These are phyloP conservation scores for Cryptococcus jaspeensis DNA, from an alignment of 1,284 basidiomycete species.

Conservation along the genomic window DNA sequence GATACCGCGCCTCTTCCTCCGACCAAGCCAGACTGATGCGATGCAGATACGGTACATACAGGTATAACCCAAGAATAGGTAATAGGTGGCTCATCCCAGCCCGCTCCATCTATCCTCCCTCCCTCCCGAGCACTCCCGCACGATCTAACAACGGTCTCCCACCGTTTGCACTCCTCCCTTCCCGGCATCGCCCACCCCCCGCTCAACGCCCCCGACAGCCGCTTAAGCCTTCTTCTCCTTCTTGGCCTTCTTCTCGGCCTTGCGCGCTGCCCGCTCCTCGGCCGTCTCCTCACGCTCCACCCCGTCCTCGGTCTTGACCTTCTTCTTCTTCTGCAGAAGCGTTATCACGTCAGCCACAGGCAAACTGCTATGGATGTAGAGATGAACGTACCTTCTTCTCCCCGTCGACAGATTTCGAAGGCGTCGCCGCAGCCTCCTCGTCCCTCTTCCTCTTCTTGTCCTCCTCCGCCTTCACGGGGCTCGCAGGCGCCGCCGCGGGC, in stretches of 20 bases:
- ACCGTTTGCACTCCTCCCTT: not conserved
- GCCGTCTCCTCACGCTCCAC: slow-evolving; percentile 53
- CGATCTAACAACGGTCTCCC: not conserved
- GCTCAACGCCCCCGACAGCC: not conserved
- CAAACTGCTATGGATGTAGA: too few relatives aligned
- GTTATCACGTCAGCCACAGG: too few relatives aligned
- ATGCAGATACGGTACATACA: slow-evolving; percentile 22
- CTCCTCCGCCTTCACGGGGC: slow-evolving; percentile 46
- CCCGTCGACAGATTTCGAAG: too few relatives aligned
- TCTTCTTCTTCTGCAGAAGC: slow-evolving; percentile 64
- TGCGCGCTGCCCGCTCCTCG: slow-evolving; percentile 47
- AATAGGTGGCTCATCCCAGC: not conserved
- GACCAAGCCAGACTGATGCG: not conserved
- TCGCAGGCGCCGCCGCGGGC: slow-evolving; percentile 45
- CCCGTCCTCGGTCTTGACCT: slow-evolving; percentile 49
- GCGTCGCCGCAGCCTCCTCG: too few relatives aligned
- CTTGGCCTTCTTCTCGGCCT: slow-evolving; percentile 49
- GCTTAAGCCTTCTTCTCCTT: slow-evolving; percentile 39
- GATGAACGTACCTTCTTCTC: too few relatives aligned
- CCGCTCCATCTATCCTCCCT: not conserved
- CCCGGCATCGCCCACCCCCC: not conserved
- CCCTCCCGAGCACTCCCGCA: not conserved
- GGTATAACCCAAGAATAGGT: slow-evolving; percentile 13
- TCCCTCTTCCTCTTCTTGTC: slow-evolving; percentile 48
- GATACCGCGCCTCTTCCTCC: not conserved